Evolutionary conservation across 2,329 filamentous ascomycete genomes (phyloP), one percentile per base, ranked within the genome.

Genomic region (Paraphoma chrysanthemicola): DNA sequence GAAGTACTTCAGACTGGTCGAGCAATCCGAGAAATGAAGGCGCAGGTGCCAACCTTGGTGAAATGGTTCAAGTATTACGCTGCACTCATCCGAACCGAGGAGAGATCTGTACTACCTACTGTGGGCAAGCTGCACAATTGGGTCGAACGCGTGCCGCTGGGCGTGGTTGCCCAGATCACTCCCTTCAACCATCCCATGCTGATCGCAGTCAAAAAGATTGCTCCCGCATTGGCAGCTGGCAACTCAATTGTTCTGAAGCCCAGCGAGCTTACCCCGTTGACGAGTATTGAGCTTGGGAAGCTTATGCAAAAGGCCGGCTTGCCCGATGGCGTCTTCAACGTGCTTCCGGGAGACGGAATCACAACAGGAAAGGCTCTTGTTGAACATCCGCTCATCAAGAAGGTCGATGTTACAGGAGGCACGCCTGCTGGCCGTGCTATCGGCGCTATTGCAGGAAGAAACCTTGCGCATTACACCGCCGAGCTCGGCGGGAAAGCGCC

Each of bases 61-160:
- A 85, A 86, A 43, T 91, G 89, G 89, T 87, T 91, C 75, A 86
- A 85, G 57, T 91, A 91, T 77, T 92, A 89, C 67, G 88, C 88
- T 1, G 81, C 87, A 0, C 70, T 90, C 1, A 81, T 90, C 31
- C 84, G 89, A n/a, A 87, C 85, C 1, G 87, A 90, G 67, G 87
- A 90, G 74, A 83, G 87, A 2, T 77, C 85, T 1, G 85, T 91
- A 0, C 80, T 90, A 1, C 89, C 89, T 0, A 90, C 89, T 2
- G 78, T 77, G 28, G 87, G 87, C 0, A 83, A 84, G 69, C 62
- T 80, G 29, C 77, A 79, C 58, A 79, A 80, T 48, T 79, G 76
- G 76, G 67, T 80, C 44, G 78, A 80, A 53, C 61, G 75, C 7
- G 72, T 70, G 31, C 73, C 74, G 14, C 64, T 77, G 11, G 74